A percentile compares a stretch with the other conserved stretches of the same genome.
phyloP scores from a whole-genome alignment of 805 yeast species.

The Ogataea pilisensis region DNA sequence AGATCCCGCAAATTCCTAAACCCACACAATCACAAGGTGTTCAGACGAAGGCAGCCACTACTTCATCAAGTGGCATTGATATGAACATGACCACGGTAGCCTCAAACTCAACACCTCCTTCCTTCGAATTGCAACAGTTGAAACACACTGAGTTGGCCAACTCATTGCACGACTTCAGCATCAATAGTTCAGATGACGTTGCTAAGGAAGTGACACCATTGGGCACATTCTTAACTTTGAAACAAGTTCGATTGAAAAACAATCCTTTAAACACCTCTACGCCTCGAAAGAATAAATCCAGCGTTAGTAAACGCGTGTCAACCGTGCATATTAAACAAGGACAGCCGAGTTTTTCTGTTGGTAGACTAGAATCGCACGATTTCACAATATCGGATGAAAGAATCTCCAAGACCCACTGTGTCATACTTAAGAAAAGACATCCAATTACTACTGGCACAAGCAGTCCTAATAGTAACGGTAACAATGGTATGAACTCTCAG shows the following conservation, averaged over 20 bases:
- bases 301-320: slow-evolving; percentile 7
- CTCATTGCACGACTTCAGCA: slow-evolving; percentile 3
- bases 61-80: not conserved
- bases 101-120: not conserved
- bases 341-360: slow-evolving; percentile 62
- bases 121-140: too few relatives aligned
- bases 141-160: slow-evolving; percentile 5
- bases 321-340: slow-evolving; percentile 65
- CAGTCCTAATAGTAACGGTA: not conserved
- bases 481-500: not conserved
- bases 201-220: slow-evolving; percentile 33
- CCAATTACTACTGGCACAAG: slow-evolving; percentile 41
- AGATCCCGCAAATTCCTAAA: slow-evolving; percentile 22
- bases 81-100: not conserved
- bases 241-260: slow-evolving; percentile 37
- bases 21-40: slow-evolving; percentile 6
- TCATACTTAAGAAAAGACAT: slow-evolving; percentile 59
- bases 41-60: not conserved
- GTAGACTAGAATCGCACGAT: slow-evolving; percentile 64
- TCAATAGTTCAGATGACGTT: not conserved
- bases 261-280: slow-evolving; percentile 2
- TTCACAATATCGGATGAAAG: slow-evolving; percentile 64
- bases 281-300: slow-evolving; percentile 3
- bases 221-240: slow-evolving; percentile 61
- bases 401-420: slow-evolving; percentile 81